These are phyloP conservation scores for Hypsizygus marmoreus DNA, from an alignment of 768 basidiomycete genomes.

Conservation along the genomic window DNA sequence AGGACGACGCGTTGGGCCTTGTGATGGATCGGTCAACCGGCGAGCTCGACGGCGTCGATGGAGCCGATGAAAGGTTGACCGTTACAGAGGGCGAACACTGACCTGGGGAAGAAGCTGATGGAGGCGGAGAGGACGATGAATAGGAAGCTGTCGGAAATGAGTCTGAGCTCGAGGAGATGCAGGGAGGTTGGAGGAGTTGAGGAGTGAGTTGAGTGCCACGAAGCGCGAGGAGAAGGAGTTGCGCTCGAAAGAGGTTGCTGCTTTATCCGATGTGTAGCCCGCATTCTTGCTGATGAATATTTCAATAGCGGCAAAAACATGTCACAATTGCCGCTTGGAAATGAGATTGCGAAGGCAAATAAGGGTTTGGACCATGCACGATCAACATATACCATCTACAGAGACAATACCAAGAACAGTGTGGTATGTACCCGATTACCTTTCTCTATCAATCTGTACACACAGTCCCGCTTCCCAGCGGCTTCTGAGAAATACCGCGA, in stretches of 20 bases:
- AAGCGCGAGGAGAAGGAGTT: conserved; percentile 94
- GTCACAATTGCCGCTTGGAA: conserved; percentile 74
- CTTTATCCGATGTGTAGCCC: neutral
- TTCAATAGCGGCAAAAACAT: conserved; percentile 64
- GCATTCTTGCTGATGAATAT: conserved; percentile 7
- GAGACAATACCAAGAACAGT: conserved; percentile 89
- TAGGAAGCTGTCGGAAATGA: conserved; percentile 73
- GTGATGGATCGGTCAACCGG: conserved; percentile 60
- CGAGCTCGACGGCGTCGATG: conserved; percentile 68
- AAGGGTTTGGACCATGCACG: conserved; percentile 75
- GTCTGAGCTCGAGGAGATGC: conserved; percentile 79
- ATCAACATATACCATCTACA: conserved; percentile 75
- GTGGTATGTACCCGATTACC: conserved; percentile 48
- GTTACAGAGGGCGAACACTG: conserved; percentile 75
- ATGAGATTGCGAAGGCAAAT: conserved; percentile 76
- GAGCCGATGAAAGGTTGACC: conserved; percentile 75
- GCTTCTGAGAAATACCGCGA: conserved; percentile 80
- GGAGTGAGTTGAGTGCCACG: conserved; percentile 73
- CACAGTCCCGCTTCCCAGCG: conserved; percentile 38
- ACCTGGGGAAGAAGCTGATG: conserved; percentile 71
- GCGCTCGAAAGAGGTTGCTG: conserved; percentile 76
- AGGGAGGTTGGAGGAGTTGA: conserved; percentile 75
- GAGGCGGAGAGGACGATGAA: conserved; percentile 75
- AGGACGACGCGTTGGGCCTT: conserved; percentile 54
- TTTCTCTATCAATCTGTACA: neutral